Conservation (phyloP, 202 grass and related monocot genomes). For the Brachypodium distachyon region DNA sequence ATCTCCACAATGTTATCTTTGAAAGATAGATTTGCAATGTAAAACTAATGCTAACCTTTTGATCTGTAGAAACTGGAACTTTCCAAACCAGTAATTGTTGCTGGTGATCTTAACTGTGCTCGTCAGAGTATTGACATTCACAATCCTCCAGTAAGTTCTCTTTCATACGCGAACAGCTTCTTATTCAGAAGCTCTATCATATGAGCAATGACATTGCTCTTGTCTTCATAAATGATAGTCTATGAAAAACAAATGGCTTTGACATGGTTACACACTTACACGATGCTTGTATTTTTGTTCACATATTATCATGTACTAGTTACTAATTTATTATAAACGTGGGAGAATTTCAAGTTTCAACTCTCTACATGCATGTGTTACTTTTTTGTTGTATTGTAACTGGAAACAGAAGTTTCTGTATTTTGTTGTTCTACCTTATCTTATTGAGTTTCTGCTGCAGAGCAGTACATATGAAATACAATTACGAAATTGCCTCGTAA, state of each 20-base stretch:
- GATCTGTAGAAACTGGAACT: conserved; percentile 44
- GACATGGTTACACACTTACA: not conserved
- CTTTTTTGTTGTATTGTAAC: not conserved
- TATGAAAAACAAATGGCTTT: not conserved
- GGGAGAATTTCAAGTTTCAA: not conserved
- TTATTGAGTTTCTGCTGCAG: not conserved
- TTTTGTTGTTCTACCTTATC: not conserved
- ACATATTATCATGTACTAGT: not conserved
- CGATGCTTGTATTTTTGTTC: not conserved
- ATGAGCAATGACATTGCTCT: not conserved
- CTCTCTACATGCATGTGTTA: not conserved
- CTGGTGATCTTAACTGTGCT: conserved; percentile 57
- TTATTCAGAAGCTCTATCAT: not conserved
- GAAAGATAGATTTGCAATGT: not conserved
- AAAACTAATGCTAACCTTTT: conserved; percentile 7
- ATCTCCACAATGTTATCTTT: not conserved
- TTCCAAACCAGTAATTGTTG: conserved; percentile 60
- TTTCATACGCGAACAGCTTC: not conserved
- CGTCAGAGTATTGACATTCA: conserved; percentile 55
- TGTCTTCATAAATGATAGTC: not conserved
- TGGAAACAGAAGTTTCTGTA: not conserved
- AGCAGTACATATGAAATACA: not conserved
- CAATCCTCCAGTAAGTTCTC: conserved; percentile 57
- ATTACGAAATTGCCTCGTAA: not conserved
- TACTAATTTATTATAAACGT: not conserved